These are phyloP conservation scores for Neophaeococcomyces mojaviensis DNA, from an alignment of 2,329 filamentous ascomycete genomes.

Conservation along the genomic window DNA sequence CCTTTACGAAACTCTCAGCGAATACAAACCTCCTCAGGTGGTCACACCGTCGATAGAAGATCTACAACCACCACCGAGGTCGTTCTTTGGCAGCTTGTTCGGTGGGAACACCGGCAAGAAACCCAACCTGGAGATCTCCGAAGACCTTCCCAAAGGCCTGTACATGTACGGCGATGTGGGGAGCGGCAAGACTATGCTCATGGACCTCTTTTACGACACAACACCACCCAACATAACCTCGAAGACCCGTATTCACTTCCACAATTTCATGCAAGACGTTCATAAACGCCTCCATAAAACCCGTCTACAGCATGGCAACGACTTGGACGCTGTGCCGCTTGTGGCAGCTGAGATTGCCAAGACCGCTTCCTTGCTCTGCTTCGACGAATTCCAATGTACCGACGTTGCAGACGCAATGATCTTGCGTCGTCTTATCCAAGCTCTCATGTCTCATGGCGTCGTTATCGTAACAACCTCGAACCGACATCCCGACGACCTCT, in stretches of 20 bases:
- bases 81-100: conserved; percentile 45
- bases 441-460: conserved; percentile 92
- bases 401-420: conserved; percentile 99
- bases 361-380: conserved; percentile 78
- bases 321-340: conserved; percentile 83
- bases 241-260: conserved; percentile 94
- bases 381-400: conserved; percentile 98
- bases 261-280: conserved; percentile 99
- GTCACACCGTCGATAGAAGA: conserved; percentile 70
- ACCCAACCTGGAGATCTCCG: conserved; percentile 48
- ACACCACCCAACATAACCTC: conserved; percentile 68
- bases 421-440: conserved; percentile 73
- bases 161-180: conserved; percentile 97
- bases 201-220: conserved; percentile 97
- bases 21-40: conserved; percentile 67
- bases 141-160: conserved; percentile 73
- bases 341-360: conserved; percentile 92
- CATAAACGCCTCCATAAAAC: conserved; percentile 84
- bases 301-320: conserved; percentile 81
- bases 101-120: conserved; percentile 43
- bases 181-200: conserved; percentile 97
- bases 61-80: conserved; percentile 47
- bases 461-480: conserved; percentile 95
- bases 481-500: conserved; percentile 89
- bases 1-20: conserved; percentile 71